Conservation (phyloP, 495 filamentous ascomycete genomes). For the Neurospora africana region DNA sequence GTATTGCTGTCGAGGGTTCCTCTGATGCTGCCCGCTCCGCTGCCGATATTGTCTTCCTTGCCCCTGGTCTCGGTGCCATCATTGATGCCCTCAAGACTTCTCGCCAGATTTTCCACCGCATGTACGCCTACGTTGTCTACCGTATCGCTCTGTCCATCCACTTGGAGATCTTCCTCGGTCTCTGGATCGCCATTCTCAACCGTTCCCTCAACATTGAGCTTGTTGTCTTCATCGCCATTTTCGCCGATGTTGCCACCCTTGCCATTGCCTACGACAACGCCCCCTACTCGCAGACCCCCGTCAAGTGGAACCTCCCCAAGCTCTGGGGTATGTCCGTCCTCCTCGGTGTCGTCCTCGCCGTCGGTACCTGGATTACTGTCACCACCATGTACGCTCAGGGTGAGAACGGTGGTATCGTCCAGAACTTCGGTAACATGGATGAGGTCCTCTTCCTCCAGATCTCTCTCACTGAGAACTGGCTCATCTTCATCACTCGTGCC, state of each 20-base stretch:
- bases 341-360: constrained; percentile 67
- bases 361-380: constrained; percentile 75
- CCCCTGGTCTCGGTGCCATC: constrained; percentile 82
- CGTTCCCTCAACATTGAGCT: constrained; percentile 73
- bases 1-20: constrained; percentile 89
- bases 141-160: constrained; percentile 89
- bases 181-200: constrained; percentile 84
- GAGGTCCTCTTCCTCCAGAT: constrained; percentile 83
- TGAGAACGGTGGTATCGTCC: constrained; percentile 65
- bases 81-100: constrained; percentile 90
- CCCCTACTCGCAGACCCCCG: constrained; percentile 72
- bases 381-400: constrained; percentile 63
- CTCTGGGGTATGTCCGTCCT: constrained; percentile 86
- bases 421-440: constrained; percentile 75
- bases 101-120: constrained; percentile 91
- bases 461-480: constrained; percentile 87
- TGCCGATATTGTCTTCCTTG: constrained; percentile 89
- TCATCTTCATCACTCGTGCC: constrained; percentile 91
- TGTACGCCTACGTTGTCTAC: constrained; percentile 95
- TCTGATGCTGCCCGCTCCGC: constrained; percentile 88
- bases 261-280: constrained; percentile 93
- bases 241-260: constrained; percentile 86
- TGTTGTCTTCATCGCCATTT: constrained; percentile 88
- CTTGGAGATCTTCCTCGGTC: constrained; percentile 77
- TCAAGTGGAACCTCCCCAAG: constrained; percentile 90